Percentiles rank a stretch among this genome's conserved stretches.
Conservation (phyloP, 108 stramenopile genomes). For the Nitzschia putrida region DNA sequence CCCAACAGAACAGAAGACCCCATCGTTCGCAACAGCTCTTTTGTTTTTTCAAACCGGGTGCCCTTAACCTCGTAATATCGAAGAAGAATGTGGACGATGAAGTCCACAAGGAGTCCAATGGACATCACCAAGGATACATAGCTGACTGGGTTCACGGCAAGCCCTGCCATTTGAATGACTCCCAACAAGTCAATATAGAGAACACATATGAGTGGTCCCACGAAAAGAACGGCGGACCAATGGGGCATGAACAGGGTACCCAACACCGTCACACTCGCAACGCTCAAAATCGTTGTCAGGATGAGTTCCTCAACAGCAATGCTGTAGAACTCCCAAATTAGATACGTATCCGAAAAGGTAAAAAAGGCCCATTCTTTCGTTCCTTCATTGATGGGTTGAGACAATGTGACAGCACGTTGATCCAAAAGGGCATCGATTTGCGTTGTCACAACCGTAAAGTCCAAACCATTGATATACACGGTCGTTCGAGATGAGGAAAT, state of each 20-base stretch:
- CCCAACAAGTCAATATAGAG: constrained; percentile 32
- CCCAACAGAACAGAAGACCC: constrained; percentile 33
- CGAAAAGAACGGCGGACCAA: constrained; percentile 15
- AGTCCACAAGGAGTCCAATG: constrained; percentile 44
- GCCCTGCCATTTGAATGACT: constrained; percentile 24
- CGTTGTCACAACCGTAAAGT: constrained; percentile 6
- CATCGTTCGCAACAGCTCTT: constrained; percentile 32
- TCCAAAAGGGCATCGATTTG: constrained; percentile 12
- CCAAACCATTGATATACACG: constrained; percentile 17
- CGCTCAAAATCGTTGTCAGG: constrained; percentile 24
- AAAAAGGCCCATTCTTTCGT: constrained; percentile 20
- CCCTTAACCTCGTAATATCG: no score
- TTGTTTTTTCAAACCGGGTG: constrained; percentile 45
- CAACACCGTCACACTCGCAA: constrained; percentile 25
- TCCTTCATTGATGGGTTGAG: constrained; percentile 19
- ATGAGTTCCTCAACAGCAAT: constrained; percentile 24
- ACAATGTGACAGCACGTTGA: constrained; percentile 5
- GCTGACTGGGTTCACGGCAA: constrained; percentile 28
- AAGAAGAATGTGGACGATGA: constrained; percentile 78
- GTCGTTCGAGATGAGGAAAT: constrained; percentile 11
- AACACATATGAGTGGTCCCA: constrained; percentile 1
- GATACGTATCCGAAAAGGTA: constrained; percentile 14
- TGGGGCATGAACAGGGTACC: constrained; percentile 35
- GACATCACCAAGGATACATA: constrained; percentile 38
- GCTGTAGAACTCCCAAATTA: constrained; percentile 42